Conservation (phyloP, 441 rosid genomes). For the Erodium trifolium region DNA sequence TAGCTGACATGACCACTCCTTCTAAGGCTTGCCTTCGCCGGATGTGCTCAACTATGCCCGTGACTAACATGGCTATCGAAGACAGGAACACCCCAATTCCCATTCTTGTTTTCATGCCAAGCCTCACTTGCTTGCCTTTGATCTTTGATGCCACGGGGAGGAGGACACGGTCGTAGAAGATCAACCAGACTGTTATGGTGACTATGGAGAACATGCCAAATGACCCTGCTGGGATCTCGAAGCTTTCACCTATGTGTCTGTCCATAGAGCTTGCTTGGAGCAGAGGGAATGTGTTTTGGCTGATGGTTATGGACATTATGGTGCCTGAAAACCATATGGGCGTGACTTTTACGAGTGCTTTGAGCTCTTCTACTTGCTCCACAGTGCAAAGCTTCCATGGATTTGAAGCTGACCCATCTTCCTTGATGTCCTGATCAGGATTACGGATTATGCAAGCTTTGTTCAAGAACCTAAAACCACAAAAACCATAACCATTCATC, state of each 20-base stretch:
- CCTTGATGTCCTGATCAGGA: slow-evolving; percentile 46
- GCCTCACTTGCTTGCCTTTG: slow-evolving; percentile 46
- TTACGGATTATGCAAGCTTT: slow-evolving; percentile 71
- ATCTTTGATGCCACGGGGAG: slow-evolving; percentile 62
- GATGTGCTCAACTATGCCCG: slow-evolving; percentile 52
- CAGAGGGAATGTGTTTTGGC: slow-evolving; percentile 60
- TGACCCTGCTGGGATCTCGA: slow-evolving; percentile 78
- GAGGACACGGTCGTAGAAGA: slow-evolving; percentile 59
- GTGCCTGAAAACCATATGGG: slow-evolving; percentile 92
- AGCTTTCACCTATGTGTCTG: slow-evolving; percentile 45
- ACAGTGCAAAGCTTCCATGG: slow-evolving; percentile 83
- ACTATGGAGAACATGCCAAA: slow-evolving; percentile 50
- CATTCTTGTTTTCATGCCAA: slow-evolving; percentile 67
- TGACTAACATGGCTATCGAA: slow-evolving; percentile 48
- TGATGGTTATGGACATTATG: slow-evolving; percentile 51
- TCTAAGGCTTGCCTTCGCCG: slow-evolving; percentile 50
- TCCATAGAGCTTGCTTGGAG: slow-evolving; percentile 79
- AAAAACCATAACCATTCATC: neutral
- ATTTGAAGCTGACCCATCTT: slow-evolving; percentile 45
- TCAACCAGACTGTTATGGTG: slow-evolving; percentile 49
- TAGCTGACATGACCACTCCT: slow-evolving; percentile 55
- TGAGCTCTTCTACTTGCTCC: slow-evolving; percentile 79
- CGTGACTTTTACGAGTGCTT: slow-evolving; percentile 62
- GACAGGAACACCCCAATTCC: slow-evolving; percentile 66
- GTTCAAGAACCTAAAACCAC: slow-evolving; percentile 51